Evolutionary conservation across 2,329 filamentous ascomycete species (phyloP).

Genomic region (Fusarium albidum): DNA sequence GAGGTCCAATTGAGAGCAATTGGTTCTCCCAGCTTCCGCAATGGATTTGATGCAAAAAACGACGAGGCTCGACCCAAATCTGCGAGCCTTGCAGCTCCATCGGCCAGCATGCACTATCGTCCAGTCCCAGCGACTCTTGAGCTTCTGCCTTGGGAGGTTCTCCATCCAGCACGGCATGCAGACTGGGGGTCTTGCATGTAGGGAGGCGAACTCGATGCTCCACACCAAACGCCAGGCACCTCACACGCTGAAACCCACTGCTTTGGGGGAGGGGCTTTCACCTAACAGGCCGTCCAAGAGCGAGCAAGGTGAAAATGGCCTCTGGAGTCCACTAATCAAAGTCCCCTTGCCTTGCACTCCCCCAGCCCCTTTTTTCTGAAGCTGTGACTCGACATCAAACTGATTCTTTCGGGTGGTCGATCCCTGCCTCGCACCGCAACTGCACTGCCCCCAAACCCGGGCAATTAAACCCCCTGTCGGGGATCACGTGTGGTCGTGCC

Average conservation of each 20-base stretch:
- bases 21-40: conserved; percentile 18
- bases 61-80: conserved; percentile 21
- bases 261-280: conserved; percentile 17
- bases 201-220: conserved; percentile 3
- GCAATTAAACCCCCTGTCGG: conserved; percentile 11
- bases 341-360: conserved; percentile 17
- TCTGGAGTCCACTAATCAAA: conserved; percentile 10
- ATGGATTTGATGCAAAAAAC: conserved; percentile 26
- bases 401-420: neutral
- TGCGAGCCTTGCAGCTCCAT: conserved; percentile 37
- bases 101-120: conserved; percentile 37
- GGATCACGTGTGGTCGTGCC: conserved; percentile 32
- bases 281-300: conserved; percentile 1
- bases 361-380: conserved; percentile 21
- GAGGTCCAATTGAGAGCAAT: conserved; percentile 34
- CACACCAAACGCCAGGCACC: neutral
- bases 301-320: neutral
- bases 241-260: conserved; percentile 1
- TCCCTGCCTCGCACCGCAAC: conserved; percentile 16
- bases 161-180: conserved; percentile 13
- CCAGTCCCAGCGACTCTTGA: conserved; percentile 35
- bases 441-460: conserved; percentile 4
- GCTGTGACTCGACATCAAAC: conserved; percentile 17
- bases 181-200: neutral
- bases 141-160: conserved; percentile 39